Conservation (phyloP, 1,139 yeast species). For the Geotrichum aggregatum region DNA sequence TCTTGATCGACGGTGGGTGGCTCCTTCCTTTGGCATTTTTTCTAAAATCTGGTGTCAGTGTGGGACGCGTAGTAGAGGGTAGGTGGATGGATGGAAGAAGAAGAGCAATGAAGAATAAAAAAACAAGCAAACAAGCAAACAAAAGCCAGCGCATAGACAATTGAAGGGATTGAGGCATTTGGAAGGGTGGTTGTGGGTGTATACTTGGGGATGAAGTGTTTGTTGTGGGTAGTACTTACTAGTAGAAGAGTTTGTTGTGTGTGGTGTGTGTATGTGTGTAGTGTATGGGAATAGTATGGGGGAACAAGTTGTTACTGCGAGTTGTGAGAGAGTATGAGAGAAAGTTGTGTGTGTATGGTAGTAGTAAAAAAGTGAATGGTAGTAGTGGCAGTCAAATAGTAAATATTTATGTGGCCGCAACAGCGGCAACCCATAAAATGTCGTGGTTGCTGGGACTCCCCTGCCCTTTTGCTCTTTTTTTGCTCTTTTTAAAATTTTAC, state of each 20-base stretch:
- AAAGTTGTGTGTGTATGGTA: not conserved
- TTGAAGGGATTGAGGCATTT: no score
- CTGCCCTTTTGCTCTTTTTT: no score
- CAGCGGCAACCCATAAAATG: no score
- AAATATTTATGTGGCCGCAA: no score
- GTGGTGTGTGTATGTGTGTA: not conserved
- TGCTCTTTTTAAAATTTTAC: no score
- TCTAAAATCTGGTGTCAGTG: not conserved
- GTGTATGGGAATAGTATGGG: not conserved
- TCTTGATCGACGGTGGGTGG: slow-evolving; percentile 27
- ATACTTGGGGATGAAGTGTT: no score
- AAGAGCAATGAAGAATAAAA: slow-evolving; percentile 1
- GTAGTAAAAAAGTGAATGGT: no score
- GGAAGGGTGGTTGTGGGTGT: not conserved
- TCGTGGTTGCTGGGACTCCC: no score
- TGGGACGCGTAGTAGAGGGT: slow-evolving; percentile 2
- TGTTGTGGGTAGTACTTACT: not conserved
- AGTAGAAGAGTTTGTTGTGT: not conserved
- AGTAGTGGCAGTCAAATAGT: not conserved
- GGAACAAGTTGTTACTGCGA: not conserved
- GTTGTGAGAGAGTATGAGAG: no score
- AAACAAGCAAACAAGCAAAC: slow-evolving; percentile 1
- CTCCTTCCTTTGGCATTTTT: slow-evolving; percentile 33
- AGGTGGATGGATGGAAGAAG: not conserved
- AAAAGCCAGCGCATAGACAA: not conserved